Percentiles rank a stretch among this genome's conserved stretches.
These are phyloP conservation scores for Phytophthora ramorum DNA, from an alignment of 352 stramenopile genomes.

Conservation along the genomic window DNA sequence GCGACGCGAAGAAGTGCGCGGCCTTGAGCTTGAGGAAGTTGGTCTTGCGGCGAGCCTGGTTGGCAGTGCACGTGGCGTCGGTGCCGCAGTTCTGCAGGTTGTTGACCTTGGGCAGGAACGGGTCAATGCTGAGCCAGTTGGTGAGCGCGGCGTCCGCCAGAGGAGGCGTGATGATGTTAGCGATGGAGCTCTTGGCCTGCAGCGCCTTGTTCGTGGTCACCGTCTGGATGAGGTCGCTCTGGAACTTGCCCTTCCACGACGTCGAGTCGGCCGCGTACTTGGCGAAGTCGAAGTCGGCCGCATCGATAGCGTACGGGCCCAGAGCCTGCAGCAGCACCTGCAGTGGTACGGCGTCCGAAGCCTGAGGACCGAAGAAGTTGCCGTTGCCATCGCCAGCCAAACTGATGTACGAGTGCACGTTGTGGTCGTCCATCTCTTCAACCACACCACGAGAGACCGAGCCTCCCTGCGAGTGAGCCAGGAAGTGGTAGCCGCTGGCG, in stretches of 20 bases:
- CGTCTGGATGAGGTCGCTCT: conserved; percentile 44
- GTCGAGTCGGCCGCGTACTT: conserved; percentile 31
- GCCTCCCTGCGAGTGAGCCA: conserved; percentile 61
- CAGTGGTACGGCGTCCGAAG: conserved; percentile 40
- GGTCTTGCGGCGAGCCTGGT: conserved; percentile 41
- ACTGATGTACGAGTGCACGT: conserved; percentile 56
- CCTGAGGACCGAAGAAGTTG: conserved; percentile 62
- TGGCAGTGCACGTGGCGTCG: conserved; percentile 14
- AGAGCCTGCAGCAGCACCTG: conserved; percentile 47
- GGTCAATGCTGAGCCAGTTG: conserved; percentile 46
- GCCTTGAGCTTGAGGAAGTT: conserved; percentile 53
- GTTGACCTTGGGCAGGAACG: conserved; percentile 50
- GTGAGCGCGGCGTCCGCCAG: conserved; percentile 21
- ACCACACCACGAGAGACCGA: conserved; percentile 57
- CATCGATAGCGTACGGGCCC: conserved; percentile 43
- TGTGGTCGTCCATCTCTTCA: conserved; percentile 67
- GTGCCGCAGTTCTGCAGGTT: conserved; percentile 32
- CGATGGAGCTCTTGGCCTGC: conserved; percentile 39
- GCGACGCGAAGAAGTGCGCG: conserved; percentile 62
- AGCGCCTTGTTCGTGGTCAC: conserved; percentile 31
- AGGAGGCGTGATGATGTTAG: conserved; percentile 41
- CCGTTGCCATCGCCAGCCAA: conserved; percentile 58
- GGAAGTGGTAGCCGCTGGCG: conserved; percentile 58
- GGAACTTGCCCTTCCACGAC: conserved; percentile 46
- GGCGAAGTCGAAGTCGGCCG: conserved; percentile 38